Conservation (phyloP, 257 asterid genomes). For the Eucommia ulmoides region DNA sequence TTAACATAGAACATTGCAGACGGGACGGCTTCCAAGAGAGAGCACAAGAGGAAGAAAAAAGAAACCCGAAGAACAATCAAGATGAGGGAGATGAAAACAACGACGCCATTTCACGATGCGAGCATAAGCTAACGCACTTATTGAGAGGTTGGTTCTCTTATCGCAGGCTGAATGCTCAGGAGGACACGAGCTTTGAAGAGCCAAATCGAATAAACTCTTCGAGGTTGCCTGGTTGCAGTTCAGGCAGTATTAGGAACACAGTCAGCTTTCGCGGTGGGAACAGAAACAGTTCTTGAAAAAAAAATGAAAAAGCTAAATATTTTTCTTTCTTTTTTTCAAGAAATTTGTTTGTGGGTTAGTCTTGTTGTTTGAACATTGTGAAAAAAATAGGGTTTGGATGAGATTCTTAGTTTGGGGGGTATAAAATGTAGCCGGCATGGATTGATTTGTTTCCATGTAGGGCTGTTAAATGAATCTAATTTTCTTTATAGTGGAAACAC, state of each 20-base stretch:
- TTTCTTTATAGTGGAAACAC: too few species aligned
- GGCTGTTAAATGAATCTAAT: too few species aligned
- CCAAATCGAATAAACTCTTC: constrained; percentile 20
- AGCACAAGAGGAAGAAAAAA: constrained; percentile 11
- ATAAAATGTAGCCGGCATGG: too few species aligned
- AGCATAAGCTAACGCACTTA: constrained; percentile 24
- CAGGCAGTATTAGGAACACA: constrained; percentile 28
- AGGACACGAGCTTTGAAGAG: constrained; percentile 15
- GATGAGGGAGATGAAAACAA: constrained; percentile 17
- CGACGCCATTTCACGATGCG: constrained; percentile 13
- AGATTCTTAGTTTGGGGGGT: too few species aligned
- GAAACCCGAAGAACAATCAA: constrained; percentile 4
- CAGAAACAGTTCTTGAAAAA: constrained; percentile 11
- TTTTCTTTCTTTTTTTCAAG: constrained; percentile 3
- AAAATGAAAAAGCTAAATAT: constrained; percentile 20
- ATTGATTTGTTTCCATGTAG: too few species aligned
- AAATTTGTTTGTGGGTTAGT: too few species aligned
- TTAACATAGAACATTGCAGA: constrained; percentile 13
- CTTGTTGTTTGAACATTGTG: too few species aligned
- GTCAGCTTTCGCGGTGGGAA: constrained; percentile 14
- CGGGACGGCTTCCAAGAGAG: constrained; percentile 13
- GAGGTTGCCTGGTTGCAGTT: constrained; percentile 13
- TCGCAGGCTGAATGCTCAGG: constrained; percentile 28
- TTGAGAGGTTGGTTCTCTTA: constrained; percentile 47
- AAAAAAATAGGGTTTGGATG: too few species aligned